Evolutionary conservation across 2,329 filamentous ascomycete genomes (phyloP).

Genomic region (Lasiodiplodia gonubiensis): DNA sequence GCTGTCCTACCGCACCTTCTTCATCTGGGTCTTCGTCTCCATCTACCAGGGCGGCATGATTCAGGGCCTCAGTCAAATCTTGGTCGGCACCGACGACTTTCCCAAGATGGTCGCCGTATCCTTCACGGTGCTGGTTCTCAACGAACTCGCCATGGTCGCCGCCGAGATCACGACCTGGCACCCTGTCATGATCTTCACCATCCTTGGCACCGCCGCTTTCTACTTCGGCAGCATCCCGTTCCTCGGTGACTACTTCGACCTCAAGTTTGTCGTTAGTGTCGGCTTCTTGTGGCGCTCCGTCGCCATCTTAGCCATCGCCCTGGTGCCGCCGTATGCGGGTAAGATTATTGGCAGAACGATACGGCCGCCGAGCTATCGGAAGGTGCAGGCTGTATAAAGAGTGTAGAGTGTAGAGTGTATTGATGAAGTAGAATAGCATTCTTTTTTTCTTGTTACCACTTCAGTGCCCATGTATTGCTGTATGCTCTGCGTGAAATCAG

Average conservation of each 20-base stretch:
- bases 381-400: constrained; percentile 74
- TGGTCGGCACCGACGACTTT: constrained; percentile 70
- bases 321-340: constrained; percentile 84
- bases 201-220: constrained; percentile 81
- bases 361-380: constrained; percentile 92
- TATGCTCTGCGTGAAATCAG: too few relatives aligned
- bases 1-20: constrained; percentile 91
- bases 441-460: neutral
- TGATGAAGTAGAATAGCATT: neutral
- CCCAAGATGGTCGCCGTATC: constrained; percentile 81
- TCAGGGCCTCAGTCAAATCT: constrained; percentile 88
- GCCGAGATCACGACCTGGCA: constrained; percentile 98
- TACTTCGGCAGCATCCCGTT: constrained; percentile 87
- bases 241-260: constrained; percentile 86
- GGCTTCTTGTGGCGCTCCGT: constrained; percentile 88
- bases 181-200: constrained; percentile 82
- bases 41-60: constrained; percentile 96
- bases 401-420: neutral
- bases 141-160: constrained; percentile 96
- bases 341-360: constrained; percentile 85
- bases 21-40: constrained; percentile 93
- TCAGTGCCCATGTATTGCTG: neutral
- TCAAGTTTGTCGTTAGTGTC: constrained; percentile 76
- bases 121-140: constrained; percentile 89
- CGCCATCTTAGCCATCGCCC: constrained; percentile 77